Conservation (phyloP, 768 basidiomycete genomes). For the Tricholoma matsutake region DNA sequence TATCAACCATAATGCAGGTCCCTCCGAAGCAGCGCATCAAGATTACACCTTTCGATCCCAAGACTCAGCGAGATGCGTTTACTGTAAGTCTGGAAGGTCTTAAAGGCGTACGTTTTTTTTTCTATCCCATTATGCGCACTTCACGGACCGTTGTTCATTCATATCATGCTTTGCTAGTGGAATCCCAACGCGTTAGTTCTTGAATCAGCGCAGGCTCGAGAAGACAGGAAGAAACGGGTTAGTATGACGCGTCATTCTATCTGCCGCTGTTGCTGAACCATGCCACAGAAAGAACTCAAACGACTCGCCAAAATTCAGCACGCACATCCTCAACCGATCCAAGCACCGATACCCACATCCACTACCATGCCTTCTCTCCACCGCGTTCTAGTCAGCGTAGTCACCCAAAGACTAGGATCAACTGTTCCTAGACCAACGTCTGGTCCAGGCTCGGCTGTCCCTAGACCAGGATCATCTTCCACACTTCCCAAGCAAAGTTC, state of each 20-base stretch:
- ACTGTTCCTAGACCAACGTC: slow-evolving; percentile 21
- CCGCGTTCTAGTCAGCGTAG: slow-evolving; percentile 20
- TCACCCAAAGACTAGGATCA: slow-evolving; percentile 33
- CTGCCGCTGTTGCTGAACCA: neutral
- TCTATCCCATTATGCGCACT: neutral
- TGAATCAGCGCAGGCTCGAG: slow-evolving; percentile 71
- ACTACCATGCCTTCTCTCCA: slow-evolving; percentile 25
- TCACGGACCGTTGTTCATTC: slow-evolving; percentile 3
- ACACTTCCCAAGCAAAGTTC: slow-evolving; percentile 19
- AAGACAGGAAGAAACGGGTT: slow-evolving; percentile 76
- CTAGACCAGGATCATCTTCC: slow-evolving; percentile 17
- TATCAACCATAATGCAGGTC: slow-evolving; percentile 59
- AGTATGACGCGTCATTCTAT: slow-evolving; percentile 25
- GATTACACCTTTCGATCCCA: slow-evolving; percentile 60
- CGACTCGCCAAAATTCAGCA: slow-evolving; percentile 59
- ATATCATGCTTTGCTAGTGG: slow-evolving; percentile 45
- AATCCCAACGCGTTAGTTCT: slow-evolving; percentile 57
- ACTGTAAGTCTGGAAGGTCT: slow-evolving; percentile 68
- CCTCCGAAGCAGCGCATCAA: slow-evolving; percentile 69
- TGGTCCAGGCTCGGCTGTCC: slow-evolving; percentile 21
- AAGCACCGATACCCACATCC: slow-evolving; percentile 29
- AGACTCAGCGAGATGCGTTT: slow-evolving; percentile 72
- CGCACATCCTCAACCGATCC: slow-evolving; percentile 29
- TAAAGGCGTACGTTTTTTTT: slow-evolving; percentile 55
- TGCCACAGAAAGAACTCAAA: slow-evolving; percentile 65